Conservation (phyloP, 306 rosid genomes). For the Castanea crenata region DNA sequence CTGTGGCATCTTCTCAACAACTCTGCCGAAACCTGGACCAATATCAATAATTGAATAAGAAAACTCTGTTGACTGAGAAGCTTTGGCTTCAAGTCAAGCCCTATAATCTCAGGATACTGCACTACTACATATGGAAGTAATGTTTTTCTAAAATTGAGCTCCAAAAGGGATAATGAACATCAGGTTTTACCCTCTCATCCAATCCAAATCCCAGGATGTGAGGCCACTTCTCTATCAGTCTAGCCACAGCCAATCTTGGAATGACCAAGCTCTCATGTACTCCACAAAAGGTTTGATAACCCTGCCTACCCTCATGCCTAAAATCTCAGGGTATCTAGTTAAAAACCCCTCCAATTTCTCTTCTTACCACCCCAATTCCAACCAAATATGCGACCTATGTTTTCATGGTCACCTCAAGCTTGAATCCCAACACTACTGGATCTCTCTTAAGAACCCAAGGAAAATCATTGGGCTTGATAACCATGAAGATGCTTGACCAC, state of each 20-base stretch:
- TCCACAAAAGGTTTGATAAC: slow-evolving; percentile 92
- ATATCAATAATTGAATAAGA: slow-evolving; percentile 64
- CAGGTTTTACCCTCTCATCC: slow-evolving; percentile 74
- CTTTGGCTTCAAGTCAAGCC: slow-evolving; percentile 65
- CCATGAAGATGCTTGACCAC: slow-evolving; percentile 91
- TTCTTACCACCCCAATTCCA: slow-evolving; percentile 87
- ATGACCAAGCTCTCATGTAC: slow-evolving; percentile 69
- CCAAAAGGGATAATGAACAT: slow-evolving; percentile 62
- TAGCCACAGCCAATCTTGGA: slow-evolving; percentile 84
- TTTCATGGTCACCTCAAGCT: slow-evolving; percentile 98
- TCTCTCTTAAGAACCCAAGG: slow-evolving; percentile 85
- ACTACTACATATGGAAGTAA: slow-evolving; percentile 71
- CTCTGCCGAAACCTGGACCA: slow-evolving; percentile 61
- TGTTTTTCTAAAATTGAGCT: slow-evolving; percentile 57
- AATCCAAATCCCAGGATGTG: slow-evolving; percentile 85
- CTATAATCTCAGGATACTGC: slow-evolving; percentile 80
- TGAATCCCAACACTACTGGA: slow-evolving; percentile 86
- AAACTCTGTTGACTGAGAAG: slow-evolving; percentile 55
- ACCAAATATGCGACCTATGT: slow-evolving; percentile 90
- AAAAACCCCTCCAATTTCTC: slow-evolving; percentile 80
- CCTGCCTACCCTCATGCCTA: slow-evolving; percentile 93
- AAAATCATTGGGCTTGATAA: slow-evolving; percentile 66
- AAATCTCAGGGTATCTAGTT: slow-evolving; percentile 79
- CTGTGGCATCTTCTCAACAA: slow-evolving; percentile 95
- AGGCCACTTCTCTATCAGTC: slow-evolving; percentile 80